A percentile compares a stretch with the other conserved stretches of the same genome.
Evolutionary conservation across 164 flowering plant genomes (phyloP).

Genomic region (Tetrastigma voinierianum): DNA sequence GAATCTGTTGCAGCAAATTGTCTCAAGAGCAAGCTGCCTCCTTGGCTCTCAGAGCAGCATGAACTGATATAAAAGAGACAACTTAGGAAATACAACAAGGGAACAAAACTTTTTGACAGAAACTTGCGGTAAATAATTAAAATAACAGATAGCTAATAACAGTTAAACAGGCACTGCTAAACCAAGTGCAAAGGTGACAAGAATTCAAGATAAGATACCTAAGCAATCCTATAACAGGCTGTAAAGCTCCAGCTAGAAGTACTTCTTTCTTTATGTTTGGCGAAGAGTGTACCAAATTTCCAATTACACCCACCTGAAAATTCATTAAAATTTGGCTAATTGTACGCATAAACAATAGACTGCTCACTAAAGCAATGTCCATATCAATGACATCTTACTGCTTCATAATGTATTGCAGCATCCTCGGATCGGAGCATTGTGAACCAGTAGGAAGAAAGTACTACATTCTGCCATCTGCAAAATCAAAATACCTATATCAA

Average conservation of each 20-base stretch:
- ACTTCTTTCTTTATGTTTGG: conserved; percentile 95
- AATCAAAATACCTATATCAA: conserved; percentile 1
- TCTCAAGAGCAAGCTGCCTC: conserved; percentile 92
- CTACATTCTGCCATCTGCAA: conserved; percentile 95
- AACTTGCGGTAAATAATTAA: not conserved
- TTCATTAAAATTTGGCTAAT: not conserved
- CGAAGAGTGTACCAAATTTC: conserved; percentile 97
- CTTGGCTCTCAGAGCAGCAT: conserved; percentile 86
- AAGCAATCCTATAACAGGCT: conserved; percentile 91
- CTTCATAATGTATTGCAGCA: conserved; percentile 96
- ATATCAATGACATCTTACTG: conserved; percentile 46
- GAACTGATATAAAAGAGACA: conserved; percentile 53
- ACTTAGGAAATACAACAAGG: conserved; percentile 2
- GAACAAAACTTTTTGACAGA: not conserved
- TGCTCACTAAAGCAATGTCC: not conserved
- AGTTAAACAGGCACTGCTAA: not conserved
- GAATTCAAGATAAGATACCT: conserved; percentile 39
- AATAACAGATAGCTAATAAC: not conserved
- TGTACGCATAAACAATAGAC: not conserved
- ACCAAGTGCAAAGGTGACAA: conserved; percentile 2
- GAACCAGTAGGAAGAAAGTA: conserved; percentile 93
- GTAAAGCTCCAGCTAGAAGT: conserved; percentile 93
- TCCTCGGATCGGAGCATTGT: conserved; percentile 96
- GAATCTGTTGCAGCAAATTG: conserved; percentile 97
- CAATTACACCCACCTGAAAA: conserved; percentile 95